Evolutionary conservation across 768 basidiomycete species (phyloP), one percentile per base, ranked within the genome.

Genomic region (Pleurotus ostreatus): DNA sequence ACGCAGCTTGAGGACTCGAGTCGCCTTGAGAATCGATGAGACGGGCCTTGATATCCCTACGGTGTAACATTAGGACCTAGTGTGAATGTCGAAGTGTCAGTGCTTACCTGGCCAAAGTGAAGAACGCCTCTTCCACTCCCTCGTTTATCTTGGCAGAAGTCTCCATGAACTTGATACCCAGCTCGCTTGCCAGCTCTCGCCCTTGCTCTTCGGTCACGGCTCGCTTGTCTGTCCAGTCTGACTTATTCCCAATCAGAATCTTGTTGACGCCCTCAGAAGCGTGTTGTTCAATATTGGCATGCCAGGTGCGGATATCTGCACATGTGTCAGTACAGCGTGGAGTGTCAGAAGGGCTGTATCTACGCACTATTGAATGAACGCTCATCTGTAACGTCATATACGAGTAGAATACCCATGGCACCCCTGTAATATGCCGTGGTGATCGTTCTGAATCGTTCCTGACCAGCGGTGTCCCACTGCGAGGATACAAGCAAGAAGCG

Each of bases 211-310:
- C 86, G 4, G 92, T 87, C 56, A 99, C 92, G 12, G 86, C 89
- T 61, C 89, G 85, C 77, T 97, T 98, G 73, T 98, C 96, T 55
- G 87, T 85, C 94, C 95, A 97, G 71, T 99, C 97, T 44, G 91
- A 98, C 73, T 99, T 99, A 79, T 99, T 99, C 39, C 97, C 97
- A 62, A 98, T 92, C 52, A 98, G 85, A 59, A 99, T 92, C 84
- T 98, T 98, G 85, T 98, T 98, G 61, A 98, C 97, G 38, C 94
- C 94, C 62, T 98, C 94, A 1, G 96, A 97, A 38, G 97, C 97
- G 69, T 98, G 95, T 69, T 98, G 96, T 73, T 98, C 97, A 62
- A 98, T 94, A 70, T 98, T 98, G 37, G 88, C 74, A 72, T 98
- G 92, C 97, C 97, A 98, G 62, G 93, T 96, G 62, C 94, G 92